Evolutionary conservation across 73 alveolate species (phyloP), one percentile per base, ranked within the genome.

Genomic region (Uronychia binucleata): DNA sequence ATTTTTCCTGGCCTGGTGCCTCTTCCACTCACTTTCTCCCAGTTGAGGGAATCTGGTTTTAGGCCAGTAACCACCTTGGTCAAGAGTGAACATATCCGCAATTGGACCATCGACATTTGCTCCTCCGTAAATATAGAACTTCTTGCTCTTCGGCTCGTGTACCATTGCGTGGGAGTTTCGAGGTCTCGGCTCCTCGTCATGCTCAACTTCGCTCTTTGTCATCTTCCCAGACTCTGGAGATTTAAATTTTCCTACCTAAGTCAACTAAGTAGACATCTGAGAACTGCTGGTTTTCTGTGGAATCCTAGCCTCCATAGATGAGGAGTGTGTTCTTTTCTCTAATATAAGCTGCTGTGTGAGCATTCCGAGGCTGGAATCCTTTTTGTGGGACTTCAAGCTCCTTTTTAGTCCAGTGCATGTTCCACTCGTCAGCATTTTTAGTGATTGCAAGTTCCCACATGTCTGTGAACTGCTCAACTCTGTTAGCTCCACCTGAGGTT

Each of bases 41-140:
- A 77, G 57, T 78, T 77, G 86, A 14, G 29, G 25, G 27, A 31
- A 19, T 27, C 57, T 76, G 91, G 35, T 28, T 58, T 75, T 75
- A 88, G 57, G 58, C 82, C 34, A 31, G 13, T 19, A 46, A 0
- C 67, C 31, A 26, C 31, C 80, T n/a, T 84, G 67, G 27, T 88
- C 85, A n/a, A 76, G 78, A 58, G 34, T 57, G 77, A 57, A 88
- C 28, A 82, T 58, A 77, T 88, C 94, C 58, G 58, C 80, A n/a
- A 83, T 57, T 0, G 91, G 94, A 26, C 94, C 94, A 57, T 81
- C 94, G 11, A 33, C 84, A 84, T 88, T 83, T 0, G 94, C 94
- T 28, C 94, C 94, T 60, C 94, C 94, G 34, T 75, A 88, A 58
- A 86, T 28, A 75, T 77, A 88, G 1, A 84, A 83, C 29, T 75